Percentiles rank a stretch among this genome's conserved stretches.
These are phyloP conservation scores for Saccharomyces uvarum DNA, from an alignment of 1,139 yeast species.

Conservation along the genomic window DNA sequence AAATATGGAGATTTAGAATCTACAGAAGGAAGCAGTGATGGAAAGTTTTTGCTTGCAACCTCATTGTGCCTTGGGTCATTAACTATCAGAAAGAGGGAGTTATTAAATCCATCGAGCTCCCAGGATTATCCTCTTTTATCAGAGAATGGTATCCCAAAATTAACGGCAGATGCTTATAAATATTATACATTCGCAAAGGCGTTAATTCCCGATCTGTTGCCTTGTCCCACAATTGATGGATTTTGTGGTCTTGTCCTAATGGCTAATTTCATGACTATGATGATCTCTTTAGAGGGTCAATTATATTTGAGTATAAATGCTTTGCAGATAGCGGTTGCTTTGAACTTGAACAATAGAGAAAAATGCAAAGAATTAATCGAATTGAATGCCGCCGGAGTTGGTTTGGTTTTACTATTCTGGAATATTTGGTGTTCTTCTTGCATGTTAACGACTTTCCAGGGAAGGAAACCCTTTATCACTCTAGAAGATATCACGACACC, in stretches of 20 bases:
- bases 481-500: not conserved
- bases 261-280: slow-evolving; percentile 7
- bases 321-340: slow-evolving; percentile 5
- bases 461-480: slow-evolving; percentile 4
- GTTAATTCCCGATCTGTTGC: not conserved
- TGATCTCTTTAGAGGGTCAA: slow-evolving; percentile 7
- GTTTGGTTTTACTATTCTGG: slow-evolving; percentile 6
- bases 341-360: not conserved
- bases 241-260: slow-evolving; percentile 7
- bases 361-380: not conserved
- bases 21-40: slow-evolving; percentile 3
- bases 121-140: not conserved
- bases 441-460: slow-evolving; percentile 6
- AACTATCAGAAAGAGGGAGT: slow-evolving; percentile 6
- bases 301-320: slow-evolving; percentile 5
- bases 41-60: slow-evolving; percentile 5
- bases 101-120: not conserved
- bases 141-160: not conserved
- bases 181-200: not conserved
- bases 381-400: not conserved
- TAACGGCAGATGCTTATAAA: not conserved
- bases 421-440: slow-evolving; percentile 8
- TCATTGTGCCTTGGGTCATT: slow-evolving; percentile 7
- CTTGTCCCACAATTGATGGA: slow-evolving; percentile 3
- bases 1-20: slow-evolving; percentile 1